Evolutionary conservation across 108 stramenopile genomes (phyloP).

Genomic region (Stephanodiscus triporus): DNA sequence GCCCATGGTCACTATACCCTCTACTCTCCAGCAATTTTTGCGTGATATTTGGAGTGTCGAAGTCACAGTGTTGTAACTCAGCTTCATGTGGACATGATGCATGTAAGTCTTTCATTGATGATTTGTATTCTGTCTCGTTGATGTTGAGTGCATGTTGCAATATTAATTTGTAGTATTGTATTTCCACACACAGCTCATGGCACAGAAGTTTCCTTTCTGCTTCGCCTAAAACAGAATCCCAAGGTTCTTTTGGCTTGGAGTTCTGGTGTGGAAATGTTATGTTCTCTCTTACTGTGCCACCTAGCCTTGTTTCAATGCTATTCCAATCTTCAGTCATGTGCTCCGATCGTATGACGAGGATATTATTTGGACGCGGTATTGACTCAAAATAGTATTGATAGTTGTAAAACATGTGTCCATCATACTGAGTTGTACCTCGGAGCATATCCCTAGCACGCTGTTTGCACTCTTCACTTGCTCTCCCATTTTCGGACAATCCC

Average conservation of each 20-base stretch:
- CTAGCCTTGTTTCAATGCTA: constrained; percentile 10
- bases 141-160: constrained; percentile 19
- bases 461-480: constrained; percentile 16
- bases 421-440: constrained; percentile 4
- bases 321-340: constrained; percentile 29
- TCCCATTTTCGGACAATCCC: constrained; percentile 10
- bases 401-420: constrained; percentile 23
- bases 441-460: constrained; percentile 12
- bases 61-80: background rate
- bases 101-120: constrained; percentile 19
- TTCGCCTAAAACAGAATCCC: constrained; percentile 12
- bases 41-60: constrained; percentile 12
- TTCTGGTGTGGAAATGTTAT: constrained; percentile 12
- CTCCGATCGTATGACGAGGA: constrained; percentile 30
- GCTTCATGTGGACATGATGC: constrained; percentile 19
- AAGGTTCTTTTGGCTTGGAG: background rate
- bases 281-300: constrained; percentile 12
- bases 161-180: constrained; percentile 15
- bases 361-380: constrained; percentile 15
- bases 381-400: constrained; percentile 33
- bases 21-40: constrained; percentile 7
- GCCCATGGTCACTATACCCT: constrained; percentile 12
- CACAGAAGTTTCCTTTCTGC: constrained; percentile 16
- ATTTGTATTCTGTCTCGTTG: constrained; percentile 3
- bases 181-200: constrained; percentile 20